Conservation (phyloP, 1,284 basidiomycete genomes). For the Cryptococcus jaspeensis region DNA sequence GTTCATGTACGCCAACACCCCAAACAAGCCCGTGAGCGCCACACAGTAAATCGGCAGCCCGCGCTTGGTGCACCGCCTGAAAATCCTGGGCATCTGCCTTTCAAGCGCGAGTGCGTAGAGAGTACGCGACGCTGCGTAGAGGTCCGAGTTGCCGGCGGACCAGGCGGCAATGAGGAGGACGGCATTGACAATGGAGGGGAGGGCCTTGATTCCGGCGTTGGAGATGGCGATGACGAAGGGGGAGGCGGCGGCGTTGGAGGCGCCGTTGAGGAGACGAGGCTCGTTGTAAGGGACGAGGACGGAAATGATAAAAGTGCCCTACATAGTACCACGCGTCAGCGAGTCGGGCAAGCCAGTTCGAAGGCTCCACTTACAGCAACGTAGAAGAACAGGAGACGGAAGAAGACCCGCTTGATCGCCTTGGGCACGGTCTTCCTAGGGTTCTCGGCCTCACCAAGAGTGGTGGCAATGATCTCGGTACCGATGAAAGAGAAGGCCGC, state of each 20-base stretch:
- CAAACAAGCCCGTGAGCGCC: conserved; percentile 56
- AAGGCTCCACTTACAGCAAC: conserved; percentile 29
- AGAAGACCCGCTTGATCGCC: conserved; percentile 77
- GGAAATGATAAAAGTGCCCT: conserved; percentile 58
- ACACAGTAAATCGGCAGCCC: conserved; percentile 70
- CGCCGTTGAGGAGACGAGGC: conserved; percentile 58
- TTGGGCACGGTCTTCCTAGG: conserved; percentile 75
- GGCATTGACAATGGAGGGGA: conserved; percentile 55
- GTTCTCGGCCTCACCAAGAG: conserved; percentile 59
- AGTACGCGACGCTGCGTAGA: conserved; percentile 78
- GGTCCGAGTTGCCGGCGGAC: conserved; percentile 75
- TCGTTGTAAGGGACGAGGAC: conserved; percentile 76
- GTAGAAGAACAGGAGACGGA: conserved; percentile 73
- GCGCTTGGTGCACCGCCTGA: conserved; percentile 64
- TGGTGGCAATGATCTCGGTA: conserved; percentile 77
- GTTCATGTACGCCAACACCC: conserved; percentile 59
- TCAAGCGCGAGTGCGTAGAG: conserved; percentile 77
- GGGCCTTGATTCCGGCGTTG: conserved; percentile 69
- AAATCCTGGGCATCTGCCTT: conserved; percentile 61
- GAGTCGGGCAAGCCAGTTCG: conserved; percentile 61
- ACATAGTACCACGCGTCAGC: conserved; percentile 47
- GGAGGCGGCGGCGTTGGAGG: conserved; percentile 60
- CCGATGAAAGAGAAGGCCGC: conserved; percentile 82
- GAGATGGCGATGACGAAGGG: conserved; percentile 78
- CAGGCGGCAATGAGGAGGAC: conserved; percentile 71